A percentile compares a stretch with the other conserved stretches of the same genome.
phyloP scores from a whole-genome alignment of 1,284 basidiomycete species.

The Chalciporus sp. region DNA sequence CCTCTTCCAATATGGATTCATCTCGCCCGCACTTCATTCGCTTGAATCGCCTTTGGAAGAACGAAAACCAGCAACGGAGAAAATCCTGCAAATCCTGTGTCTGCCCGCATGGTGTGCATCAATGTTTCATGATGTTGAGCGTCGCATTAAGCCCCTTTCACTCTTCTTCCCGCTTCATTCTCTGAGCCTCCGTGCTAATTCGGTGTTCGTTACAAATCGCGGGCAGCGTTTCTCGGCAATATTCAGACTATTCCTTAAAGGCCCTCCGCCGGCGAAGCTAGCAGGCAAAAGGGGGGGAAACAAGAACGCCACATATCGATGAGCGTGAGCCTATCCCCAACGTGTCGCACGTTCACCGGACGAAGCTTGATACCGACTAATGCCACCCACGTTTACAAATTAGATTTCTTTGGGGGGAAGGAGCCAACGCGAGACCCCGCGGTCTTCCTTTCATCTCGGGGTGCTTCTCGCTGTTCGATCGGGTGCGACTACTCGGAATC shows the following conservation, averaged over 20 bases:
- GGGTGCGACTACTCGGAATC: background rate
- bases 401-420: background rate
- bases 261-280: background rate
- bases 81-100: background rate
- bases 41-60: slow-evolving; percentile 4
- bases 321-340: no score
- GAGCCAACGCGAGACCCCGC: background rate
- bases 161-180: background rate
- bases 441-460: background rate
- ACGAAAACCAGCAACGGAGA: background rate
- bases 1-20: background rate
- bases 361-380: background rate
- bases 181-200: background rate
- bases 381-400: background rate
- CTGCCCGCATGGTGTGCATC: background rate
- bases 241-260: background rate
- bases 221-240: no score
- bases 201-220: no score
- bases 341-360: background rate
- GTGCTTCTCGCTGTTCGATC: background rate
- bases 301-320: background rate
- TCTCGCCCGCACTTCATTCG: background rate
- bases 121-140: background rate
- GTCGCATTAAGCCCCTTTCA: background rate
- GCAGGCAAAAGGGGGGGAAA: background rate